A percentile compares a stretch with the other conserved stretches of the same genome.
Conservation (phyloP, 2,329 filamentous ascomycete genomes). For the Myriosclerotinia scirpicola region DNA sequence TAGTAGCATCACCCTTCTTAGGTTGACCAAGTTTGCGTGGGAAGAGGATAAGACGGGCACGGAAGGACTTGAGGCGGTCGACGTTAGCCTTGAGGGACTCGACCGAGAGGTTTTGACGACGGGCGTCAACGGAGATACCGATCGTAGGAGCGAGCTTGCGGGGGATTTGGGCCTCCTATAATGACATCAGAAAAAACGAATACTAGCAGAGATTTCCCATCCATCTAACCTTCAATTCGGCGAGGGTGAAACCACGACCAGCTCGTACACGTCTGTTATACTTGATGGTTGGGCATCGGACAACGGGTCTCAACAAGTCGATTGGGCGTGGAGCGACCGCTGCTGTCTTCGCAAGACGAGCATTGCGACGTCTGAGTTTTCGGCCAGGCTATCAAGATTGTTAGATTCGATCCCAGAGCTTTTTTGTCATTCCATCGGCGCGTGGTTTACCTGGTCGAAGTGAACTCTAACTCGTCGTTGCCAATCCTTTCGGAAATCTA, state of each 20-base stretch:
- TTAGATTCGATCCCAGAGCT: slow-evolving; percentile 39
- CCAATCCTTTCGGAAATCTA: slow-evolving; percentile 99
- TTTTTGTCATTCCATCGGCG: slow-evolving; percentile 27
- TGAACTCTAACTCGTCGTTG: slow-evolving; percentile 98
- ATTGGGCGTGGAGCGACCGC: slow-evolving; percentile 93
- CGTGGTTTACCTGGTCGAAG: slow-evolving; percentile 90
- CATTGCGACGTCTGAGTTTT: slow-evolving; percentile 89
- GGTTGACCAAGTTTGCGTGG: slow-evolving; percentile 90
- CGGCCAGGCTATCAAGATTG: slow-evolving; percentile 73
- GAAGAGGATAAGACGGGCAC: slow-evolving; percentile 94
- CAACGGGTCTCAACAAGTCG: slow-evolving; percentile 93
- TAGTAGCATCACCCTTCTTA: slow-evolving; percentile 88
- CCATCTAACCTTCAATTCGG: slow-evolving; percentile 88
- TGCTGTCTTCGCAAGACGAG: slow-evolving; percentile 92
- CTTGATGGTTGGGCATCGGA: slow-evolving; percentile 97
- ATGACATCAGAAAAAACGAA: slow-evolving; percentile 28
- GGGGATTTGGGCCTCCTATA: slow-evolving; percentile 93
- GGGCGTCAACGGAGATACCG: slow-evolving; percentile 94
- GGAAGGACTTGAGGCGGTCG: slow-evolving; percentile 96
- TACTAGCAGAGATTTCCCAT: slow-evolving; percentile 18
- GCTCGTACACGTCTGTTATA: slow-evolving; percentile 98
- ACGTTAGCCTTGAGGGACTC: slow-evolving; percentile 95
- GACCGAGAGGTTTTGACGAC: slow-evolving; percentile 95
- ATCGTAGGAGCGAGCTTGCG: slow-evolving; percentile 93
- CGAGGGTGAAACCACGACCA: slow-evolving; percentile 95